Percentiles rank a stretch among this genome's conserved stretches.
These are phyloP conservation scores for Raddia distichophylla DNA, from an alignment of 176 grass and related monocot genomes.

Conservation along the genomic window DNA sequence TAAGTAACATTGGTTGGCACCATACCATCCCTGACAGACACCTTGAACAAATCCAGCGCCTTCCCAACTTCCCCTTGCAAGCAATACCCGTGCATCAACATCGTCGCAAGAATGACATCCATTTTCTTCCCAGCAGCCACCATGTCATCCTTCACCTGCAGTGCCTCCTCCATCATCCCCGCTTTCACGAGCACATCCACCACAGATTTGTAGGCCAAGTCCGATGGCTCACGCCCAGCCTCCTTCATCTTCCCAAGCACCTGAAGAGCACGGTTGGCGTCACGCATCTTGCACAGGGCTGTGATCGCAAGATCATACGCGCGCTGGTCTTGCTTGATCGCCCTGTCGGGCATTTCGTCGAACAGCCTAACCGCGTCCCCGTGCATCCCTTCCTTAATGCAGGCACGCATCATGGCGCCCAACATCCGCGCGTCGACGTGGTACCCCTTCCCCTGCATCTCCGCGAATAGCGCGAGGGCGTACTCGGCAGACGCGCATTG, in stretches of 20 bases:
- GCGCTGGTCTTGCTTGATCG: constrained; percentile 46
- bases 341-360: constrained; percentile 53
- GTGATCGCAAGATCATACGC: constrained; percentile 39
- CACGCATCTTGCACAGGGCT: constrained; percentile 53
- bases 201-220: constrained; percentile 46
- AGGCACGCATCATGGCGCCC: constrained; percentile 60
- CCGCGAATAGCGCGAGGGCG: constrained; percentile 48
- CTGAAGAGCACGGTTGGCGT: constrained; percentile 40
- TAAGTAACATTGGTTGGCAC: constrained; percentile 57
- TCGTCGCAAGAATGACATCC: constrained; percentile 56
- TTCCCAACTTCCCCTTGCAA: constrained; percentile 48
- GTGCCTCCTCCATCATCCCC: constrained; percentile 62
- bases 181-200: constrained; percentile 61
- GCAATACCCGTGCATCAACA: constrained; percentile 74
- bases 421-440: constrained; percentile 49
- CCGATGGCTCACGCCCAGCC: constrained; percentile 43
- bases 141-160: constrained; percentile 69
- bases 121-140: constrained; percentile 46
- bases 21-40: constrained; percentile 42
- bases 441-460: constrained; percentile 57
- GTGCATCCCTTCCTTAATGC: constrained; percentile 50
- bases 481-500: constrained; percentile 39
- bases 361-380: constrained; percentile 60
- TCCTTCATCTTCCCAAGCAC: constrained; percentile 55
- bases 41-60: constrained; percentile 63